phyloP scores from a whole-genome alignment of 2,329 filamentous ascomycete genomes.

The Trichoderma sp. region DNA sequence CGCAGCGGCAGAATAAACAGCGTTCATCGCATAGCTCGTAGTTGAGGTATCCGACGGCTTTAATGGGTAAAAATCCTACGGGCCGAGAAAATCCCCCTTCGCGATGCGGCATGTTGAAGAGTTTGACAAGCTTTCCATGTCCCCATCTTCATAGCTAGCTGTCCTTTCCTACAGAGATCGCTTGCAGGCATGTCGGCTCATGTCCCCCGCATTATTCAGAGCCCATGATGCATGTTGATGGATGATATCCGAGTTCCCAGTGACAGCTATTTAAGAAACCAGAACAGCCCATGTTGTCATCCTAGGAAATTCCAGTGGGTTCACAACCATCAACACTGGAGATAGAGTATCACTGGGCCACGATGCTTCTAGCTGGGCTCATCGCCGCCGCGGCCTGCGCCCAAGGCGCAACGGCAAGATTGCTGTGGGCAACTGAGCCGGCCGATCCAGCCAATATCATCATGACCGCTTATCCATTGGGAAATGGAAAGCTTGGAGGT shows the following conservation, averaged over 20 bases:
- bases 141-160: background rate
- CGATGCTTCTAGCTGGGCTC: slow-evolving; percentile 12
- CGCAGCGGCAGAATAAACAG: background rate
- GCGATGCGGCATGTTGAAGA: background rate
- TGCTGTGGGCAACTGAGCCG: slow-evolving; percentile 16
- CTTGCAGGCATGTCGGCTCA: background rate
- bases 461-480: slow-evolving; percentile 31
- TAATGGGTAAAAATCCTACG: slow-evolving; percentile 6
- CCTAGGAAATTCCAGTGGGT: too few species aligned
- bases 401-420: slow-evolving; percentile 2
- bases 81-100: background rate
- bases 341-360: background rate
- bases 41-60: slow-evolving; percentile 4
- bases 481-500: slow-evolving; percentile 33
- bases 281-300: background rate
- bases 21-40: background rate
- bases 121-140: background rate
- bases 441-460: slow-evolving; percentile 29
- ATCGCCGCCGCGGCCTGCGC: slow-evolving; percentile 11
- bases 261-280: slow-evolving; percentile 8
- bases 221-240: background rate
- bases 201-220: slow-evolving; percentile 10
- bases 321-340: background rate
- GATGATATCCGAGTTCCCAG: background rate
- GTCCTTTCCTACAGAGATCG: slow-evolving; percentile 8